Conservation (phyloP, 108 stramenopile genomes). For the Cyclostephanos tholiformis region DNA sequence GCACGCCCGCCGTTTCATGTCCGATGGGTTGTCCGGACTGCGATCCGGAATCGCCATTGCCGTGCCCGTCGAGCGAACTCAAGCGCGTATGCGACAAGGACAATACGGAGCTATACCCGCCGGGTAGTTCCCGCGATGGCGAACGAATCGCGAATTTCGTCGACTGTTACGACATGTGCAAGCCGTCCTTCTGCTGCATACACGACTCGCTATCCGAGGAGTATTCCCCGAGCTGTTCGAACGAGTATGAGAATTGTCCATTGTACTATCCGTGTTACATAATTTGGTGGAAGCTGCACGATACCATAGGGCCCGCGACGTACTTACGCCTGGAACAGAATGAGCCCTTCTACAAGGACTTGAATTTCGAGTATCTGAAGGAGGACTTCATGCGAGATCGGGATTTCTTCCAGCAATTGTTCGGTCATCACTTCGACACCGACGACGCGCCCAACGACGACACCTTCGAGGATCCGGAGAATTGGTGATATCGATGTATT, state of each 20-base stretch:
- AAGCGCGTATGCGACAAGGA: slow-evolving; percentile 51
- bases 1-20: slow-evolving; percentile 6
- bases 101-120: slow-evolving; percentile 31
- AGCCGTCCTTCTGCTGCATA: slow-evolving; percentile 64
- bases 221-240: slow-evolving; percentile 38
- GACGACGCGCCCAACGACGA: slow-evolving; percentile 51
- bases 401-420: slow-evolving; percentile 48
- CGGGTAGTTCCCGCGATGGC: slow-evolving; percentile 14
- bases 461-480: slow-evolving; percentile 47
- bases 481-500: slow-evolving; percentile 31
- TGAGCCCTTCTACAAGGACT: slow-evolving; percentile 49
- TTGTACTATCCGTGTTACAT: slow-evolving; percentile 62
- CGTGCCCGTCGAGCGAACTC: slow-evolving; percentile 40
- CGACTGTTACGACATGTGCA: slow-evolving; percentile 61
- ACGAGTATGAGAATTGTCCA: slow-evolving; percentile 53
- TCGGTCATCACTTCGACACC: slow-evolving; percentile 56
- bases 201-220: slow-evolving; percentile 43
- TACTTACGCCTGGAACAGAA: slow-evolving; percentile 52
- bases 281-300: slow-evolving; percentile 62
- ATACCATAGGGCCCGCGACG: slow-evolving; percentile 62
- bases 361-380: slow-evolving; percentile 28
- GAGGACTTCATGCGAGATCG: slow-evolving; percentile 36
- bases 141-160: slow-evolving; percentile 42
- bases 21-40: slow-evolving; percentile 49
- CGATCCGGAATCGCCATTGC: slow-evolving; percentile 43